Base-by-base conservation (phyloP, 2,329 filamentous ascomycete species). In the Talaromyces atroroseus region DNA sequence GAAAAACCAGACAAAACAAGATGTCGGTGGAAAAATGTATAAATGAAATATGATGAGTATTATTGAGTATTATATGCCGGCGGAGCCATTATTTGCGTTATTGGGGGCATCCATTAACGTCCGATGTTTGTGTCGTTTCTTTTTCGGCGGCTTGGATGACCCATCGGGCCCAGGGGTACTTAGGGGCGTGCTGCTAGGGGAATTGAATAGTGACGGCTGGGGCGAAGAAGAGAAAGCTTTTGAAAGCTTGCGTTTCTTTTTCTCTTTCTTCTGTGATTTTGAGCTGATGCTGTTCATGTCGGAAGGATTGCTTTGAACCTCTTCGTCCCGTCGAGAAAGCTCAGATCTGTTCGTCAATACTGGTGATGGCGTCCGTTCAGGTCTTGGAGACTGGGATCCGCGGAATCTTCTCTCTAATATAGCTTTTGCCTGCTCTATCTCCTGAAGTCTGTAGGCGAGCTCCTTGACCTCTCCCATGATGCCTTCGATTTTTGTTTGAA, bases 181-280 rank as follows among this genome's bases (percentile, higher is more conserved):
- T 29, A 12, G 46, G 14, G 46, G 23, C 3, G 14, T 48, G 46
- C 46, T 32, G 46, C 12, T 48, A 6, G 21, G 24, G 8, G 14
- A 3, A 3, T 12, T 2, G 52, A 49, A 2, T 21, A 29, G 8
- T 23, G 40, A 4, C 6, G 26, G 8, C 11, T 29, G 26, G 4
- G n/a, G 48, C 18, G 29, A 14, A 29, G 52, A 18, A 21, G 18
- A 21, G 11, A 38, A 47, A 2, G 48, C 56, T 23, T 47, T 49
- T 1, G 52, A 32, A 11, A 49, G 29, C 16, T 44, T 54, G 26
- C 52, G 45, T 49, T 21, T 56, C 20, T 49, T 59, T 49, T 7
- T 60, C 52, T 21, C 59, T 16, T 52, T 59, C 20, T 20, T 59
- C 44, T 42, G 48, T 14, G 45, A 52, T 16, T 2, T 47, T 29